A percentile compares a stretch with the other conserved stretches of the same genome.
Evolutionary conservation across 306 rosid genomes (phyloP).

Genomic region (Alnus glutinosa): DNA sequence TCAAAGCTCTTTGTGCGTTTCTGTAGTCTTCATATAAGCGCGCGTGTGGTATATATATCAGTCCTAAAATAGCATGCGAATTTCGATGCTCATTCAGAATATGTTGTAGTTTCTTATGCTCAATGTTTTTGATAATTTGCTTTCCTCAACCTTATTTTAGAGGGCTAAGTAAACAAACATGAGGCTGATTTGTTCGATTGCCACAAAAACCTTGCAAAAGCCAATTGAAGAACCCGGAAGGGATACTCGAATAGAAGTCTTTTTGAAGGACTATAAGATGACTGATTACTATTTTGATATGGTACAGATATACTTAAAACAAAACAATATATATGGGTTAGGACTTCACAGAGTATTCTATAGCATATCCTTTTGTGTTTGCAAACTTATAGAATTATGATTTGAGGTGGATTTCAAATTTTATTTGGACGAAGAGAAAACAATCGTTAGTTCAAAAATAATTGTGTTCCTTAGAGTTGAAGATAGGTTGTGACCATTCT

Average conservation of each 20-base stretch:
- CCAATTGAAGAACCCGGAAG: constrained; percentile 69
- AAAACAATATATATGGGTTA: constrained; percentile 24
- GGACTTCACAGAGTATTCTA: constrained; percentile 14
- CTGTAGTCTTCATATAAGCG: constrained; percentile 10
- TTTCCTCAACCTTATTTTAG: constrained; percentile 46
- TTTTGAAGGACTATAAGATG: constrained; percentile 85
- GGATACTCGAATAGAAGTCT: constrained; percentile 81
- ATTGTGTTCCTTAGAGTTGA: constrained; percentile 71
- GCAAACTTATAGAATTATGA: constrained; percentile 20
- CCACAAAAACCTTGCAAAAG: constrained; percentile 60
- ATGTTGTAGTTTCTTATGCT: not conserved
- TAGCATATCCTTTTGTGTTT: constrained; percentile 10
- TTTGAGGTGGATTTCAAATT: constrained; percentile 82
- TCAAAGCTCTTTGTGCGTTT: constrained; percentile 4
- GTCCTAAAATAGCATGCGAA: not conserved
- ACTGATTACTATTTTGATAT: constrained; percentile 90
- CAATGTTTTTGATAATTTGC: constrained; percentile 20
- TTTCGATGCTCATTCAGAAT: not conserved
- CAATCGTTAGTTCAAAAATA: constrained; percentile 77
- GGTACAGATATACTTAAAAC: constrained; percentile 39
- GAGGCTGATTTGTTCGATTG: constrained; percentile 74
- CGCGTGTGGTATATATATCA: constrained; percentile 10
- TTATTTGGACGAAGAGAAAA: constrained; percentile 81
- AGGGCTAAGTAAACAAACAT: constrained; percentile 49
- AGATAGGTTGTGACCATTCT: constrained; percentile 44